These are phyloP conservation scores for Naganishia friedmannii DNA, from an alignment of 768 basidiomycete genomes.

Conservation along the genomic window DNA sequence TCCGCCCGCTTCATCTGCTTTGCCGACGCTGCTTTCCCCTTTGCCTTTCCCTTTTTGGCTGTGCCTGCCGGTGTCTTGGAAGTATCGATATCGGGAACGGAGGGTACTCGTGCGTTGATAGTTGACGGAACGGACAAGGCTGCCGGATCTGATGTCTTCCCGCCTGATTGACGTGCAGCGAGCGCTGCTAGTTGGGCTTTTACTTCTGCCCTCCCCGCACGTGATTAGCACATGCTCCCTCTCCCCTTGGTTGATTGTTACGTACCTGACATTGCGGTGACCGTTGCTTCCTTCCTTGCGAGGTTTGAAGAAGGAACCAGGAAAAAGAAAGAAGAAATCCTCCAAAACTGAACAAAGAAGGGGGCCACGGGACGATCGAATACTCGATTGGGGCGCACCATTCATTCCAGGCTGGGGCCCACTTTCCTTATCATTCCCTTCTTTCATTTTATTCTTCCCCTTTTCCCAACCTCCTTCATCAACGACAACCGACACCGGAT, in stretches of 20 bases:
- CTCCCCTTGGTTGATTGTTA: too few relatives aligned
- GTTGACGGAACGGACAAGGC: constrained; percentile 5
- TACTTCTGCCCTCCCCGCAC: neutral
- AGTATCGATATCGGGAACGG: neutral
- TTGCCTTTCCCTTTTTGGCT: neutral
- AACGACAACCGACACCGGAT: neutral
- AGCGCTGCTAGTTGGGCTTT: constrained; percentile 30
- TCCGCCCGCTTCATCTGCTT: constrained; percentile 21
- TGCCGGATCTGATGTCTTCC: constrained; percentile 25
- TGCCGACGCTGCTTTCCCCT: constrained; percentile 11
- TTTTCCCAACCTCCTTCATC: too few relatives aligned
- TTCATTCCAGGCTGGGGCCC: too few relatives aligned
- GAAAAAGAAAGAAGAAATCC: too few relatives aligned
- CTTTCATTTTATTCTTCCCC: neutral
- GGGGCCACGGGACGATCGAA: too few relatives aligned
- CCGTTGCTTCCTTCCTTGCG: too few relatives aligned
- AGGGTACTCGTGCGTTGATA: constrained; percentile 15
- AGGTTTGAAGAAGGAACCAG: too few relatives aligned
- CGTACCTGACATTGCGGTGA: constrained; percentile 4
- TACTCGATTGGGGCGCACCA: too few relatives aligned
- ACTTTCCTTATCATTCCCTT: neutral
- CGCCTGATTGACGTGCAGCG: constrained; percentile 31
- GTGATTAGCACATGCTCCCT: too few relatives aligned
- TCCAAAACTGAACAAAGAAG: too few relatives aligned
- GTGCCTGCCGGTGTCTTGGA: neutral